phyloP scores from a whole-genome alignment of 306 rosid species.

The Senna siamea region DNA sequence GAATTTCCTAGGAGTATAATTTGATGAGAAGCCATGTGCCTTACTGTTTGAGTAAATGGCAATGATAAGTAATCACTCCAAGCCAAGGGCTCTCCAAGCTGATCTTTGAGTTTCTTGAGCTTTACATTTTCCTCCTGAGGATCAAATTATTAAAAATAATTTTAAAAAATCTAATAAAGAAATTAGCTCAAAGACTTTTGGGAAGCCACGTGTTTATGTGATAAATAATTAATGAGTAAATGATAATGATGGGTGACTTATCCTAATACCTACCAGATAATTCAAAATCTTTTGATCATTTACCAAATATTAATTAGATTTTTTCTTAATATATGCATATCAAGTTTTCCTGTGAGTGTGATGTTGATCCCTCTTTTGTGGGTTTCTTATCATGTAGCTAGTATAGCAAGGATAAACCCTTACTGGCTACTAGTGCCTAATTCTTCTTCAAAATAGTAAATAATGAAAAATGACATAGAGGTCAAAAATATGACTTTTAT shows the following conservation, averaged over 20 bases:
- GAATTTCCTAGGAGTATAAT: neutral
- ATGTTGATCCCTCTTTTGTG: neutral
- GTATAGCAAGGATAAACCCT: neutral
- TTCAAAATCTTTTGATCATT: neutral
- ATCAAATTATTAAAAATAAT: constrained; percentile 30
- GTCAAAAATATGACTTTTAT: neutral
- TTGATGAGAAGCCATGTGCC: constrained; percentile 26
- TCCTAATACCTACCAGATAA: neutral
- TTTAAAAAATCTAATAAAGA: constrained; percentile 17
- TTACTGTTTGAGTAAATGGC: constrained; percentile 89
- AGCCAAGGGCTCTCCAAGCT: constrained; percentile 67
- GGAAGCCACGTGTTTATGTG: neutral
- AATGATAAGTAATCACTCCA: constrained; percentile 88
- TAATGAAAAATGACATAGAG: constrained; percentile 34
- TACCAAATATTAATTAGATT: neutral
- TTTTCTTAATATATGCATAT: neutral
- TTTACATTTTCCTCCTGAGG: constrained; percentile 82
- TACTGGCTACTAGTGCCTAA: neutral
- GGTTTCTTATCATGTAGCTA: neutral
- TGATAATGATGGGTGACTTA: neutral
- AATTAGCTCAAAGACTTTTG: neutral
- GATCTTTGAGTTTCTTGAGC: constrained; percentile 67
- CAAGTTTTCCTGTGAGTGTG: neutral
- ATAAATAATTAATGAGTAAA: neutral
- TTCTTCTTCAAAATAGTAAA: neutral